Conservation (phyloP, 352 stramenopile species). For the Phytophthora pluvialis region DNA sequence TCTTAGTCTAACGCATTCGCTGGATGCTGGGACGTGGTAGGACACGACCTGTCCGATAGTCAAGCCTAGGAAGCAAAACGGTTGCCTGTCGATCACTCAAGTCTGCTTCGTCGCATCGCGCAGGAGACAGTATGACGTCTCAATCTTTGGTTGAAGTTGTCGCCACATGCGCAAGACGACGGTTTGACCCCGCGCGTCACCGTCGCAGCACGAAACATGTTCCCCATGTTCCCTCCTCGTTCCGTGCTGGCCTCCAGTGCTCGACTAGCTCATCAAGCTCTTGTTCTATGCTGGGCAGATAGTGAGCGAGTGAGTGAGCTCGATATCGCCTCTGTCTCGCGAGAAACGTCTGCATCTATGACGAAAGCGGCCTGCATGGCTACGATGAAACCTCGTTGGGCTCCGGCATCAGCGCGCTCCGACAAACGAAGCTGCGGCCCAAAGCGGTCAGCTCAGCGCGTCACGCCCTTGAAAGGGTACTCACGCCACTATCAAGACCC, state of each 20-base stretch:
- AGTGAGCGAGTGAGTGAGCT: background rate
- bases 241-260: conserved; percentile 1
- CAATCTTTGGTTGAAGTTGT: conserved; percentile 5
- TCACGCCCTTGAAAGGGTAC: conserved; percentile 3
- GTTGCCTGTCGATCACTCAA: conserved; percentile 23
- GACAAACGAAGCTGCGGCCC: background rate
- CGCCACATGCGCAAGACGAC: conserved; percentile 18
- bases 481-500: conserved; percentile 12
- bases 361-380: conserved; percentile 6
- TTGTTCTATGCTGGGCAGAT: background rate
- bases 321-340: background rate
- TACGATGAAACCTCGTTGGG: background rate
- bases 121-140: conserved; percentile 4
- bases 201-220: conserved; percentile 19
- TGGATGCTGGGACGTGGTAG: no score
- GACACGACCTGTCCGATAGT: background rate
- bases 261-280: background rate
- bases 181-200: background rate
- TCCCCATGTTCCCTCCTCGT: conserved; percentile 4
- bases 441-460: background rate
- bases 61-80: background rate
- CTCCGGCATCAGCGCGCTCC: background rate
- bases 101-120: conserved; percentile 11
- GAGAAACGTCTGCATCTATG: conserved; percentile 12
- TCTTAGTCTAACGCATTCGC: conserved; percentile 20